phyloP scores from a whole-genome alignment of 371 early-diverging fungal genomes.

The Mitosporidium daphniae region DNA sequence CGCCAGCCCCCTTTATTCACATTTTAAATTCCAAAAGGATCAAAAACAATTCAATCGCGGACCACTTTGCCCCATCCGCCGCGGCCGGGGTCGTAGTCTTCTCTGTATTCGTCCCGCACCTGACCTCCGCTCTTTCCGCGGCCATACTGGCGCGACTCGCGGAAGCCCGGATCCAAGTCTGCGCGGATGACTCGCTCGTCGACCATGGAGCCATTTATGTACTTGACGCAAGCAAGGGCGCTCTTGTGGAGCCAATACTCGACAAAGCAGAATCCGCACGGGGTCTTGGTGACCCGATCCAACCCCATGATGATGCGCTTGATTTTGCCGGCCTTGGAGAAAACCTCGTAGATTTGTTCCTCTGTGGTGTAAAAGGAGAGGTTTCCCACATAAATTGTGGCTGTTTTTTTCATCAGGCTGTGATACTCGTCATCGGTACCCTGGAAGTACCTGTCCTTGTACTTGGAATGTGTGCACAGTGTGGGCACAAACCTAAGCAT shows the following conservation, averaged over 20 bases:
- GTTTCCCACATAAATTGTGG: constrained; percentile 76
- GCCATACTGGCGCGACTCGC: constrained; percentile 74
- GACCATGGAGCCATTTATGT: constrained; percentile 58
- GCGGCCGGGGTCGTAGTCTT: constrained; percentile 62
- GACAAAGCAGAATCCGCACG: constrained; percentile 49
- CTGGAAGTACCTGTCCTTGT: constrained; percentile 4
- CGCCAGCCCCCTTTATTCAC: too few species aligned
- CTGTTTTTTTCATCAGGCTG: too few species aligned
- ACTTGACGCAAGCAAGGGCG: constrained; percentile 61
- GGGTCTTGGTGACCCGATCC: constrained; percentile 53
- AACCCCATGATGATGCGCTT: constrained; percentile 93
- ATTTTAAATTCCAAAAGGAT: too few species aligned
- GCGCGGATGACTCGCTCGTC: constrained; percentile 70
- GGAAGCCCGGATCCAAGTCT: constrained; percentile 84
- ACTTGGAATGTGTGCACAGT: constrained; percentile 1
- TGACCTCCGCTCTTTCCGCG: constrained; percentile 76
- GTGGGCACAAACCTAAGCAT: too few species aligned
- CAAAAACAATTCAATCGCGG: too few species aligned
- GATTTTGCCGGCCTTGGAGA: constrained; percentile 31
- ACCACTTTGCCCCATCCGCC: constrained; percentile 94
- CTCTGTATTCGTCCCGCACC: constrained; percentile 62
- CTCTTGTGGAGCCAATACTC: constrained; percentile 30
- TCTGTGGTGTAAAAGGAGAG: constrained; percentile 38
- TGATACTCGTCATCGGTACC: constrained; percentile 11
- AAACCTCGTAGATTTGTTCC: constrained; percentile 26